Conservation (phyloP, 805 yeast species). For the Candida krabiensis region DNA sequence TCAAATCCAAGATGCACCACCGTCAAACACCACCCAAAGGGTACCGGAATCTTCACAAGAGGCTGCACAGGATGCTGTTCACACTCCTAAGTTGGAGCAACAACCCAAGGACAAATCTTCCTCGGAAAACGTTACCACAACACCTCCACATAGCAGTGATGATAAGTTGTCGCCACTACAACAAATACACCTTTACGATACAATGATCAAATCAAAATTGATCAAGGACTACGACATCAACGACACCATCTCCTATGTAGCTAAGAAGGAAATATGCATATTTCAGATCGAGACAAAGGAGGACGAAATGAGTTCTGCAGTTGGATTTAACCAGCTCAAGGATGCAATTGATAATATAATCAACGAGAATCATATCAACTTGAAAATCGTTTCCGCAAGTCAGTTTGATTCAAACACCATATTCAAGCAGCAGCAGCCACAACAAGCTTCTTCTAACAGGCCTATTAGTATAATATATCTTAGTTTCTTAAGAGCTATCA, state of each 20-base stretch:
- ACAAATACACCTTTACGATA: conserved; percentile 29
- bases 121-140: not conserved
- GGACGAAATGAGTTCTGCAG: conserved; percentile 13
- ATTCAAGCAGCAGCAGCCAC: conserved; percentile 15
- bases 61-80: not conserved
- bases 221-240: conserved; percentile 29
- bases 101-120: not conserved
- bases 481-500: conserved; percentile 50
- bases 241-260: conserved; percentile 30
- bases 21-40: conserved; percentile 1
- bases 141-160: conserved; percentile 4
- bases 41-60: not conserved
- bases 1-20: conserved; percentile 22
- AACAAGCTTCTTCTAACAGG: conserved; percentile 18
- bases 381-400: conserved; percentile 28
- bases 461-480: conserved; percentile 39
- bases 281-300: conserved; percentile 29
- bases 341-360: conserved; percentile 34
- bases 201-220: conserved; percentile 24
- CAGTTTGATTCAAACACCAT: conserved; percentile 29
- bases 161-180: conserved; percentile 23
- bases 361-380: conserved; percentile 23
- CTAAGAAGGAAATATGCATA: conserved; percentile 32
- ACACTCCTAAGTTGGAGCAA: not conserved
- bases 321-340: conserved; percentile 31